Percentiles rank a stretch among this genome's conserved stretches.
phyloP scores from a whole-genome alignment of 345 rosid genomes.

The Acer campestre region DNA sequence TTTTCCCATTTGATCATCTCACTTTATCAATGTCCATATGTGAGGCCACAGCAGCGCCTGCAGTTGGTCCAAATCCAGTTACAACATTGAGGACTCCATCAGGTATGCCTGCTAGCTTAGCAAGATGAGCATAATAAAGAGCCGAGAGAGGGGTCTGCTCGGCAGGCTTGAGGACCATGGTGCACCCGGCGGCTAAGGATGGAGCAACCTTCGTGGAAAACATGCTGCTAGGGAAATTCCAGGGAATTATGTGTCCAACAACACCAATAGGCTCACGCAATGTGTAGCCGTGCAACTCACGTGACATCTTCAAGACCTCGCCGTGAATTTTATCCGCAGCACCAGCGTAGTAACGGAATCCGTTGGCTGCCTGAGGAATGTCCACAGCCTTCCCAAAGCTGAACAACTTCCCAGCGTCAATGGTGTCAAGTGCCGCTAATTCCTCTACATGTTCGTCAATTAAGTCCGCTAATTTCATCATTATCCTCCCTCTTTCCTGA shows the following conservation, averaged over 20 bases:
- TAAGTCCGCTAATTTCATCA: conserved; percentile 65
- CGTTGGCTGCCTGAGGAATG: conserved; percentile 42
- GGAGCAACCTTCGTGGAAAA: conserved; percentile 73
- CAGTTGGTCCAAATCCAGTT: conserved; percentile 70
- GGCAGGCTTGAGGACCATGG: conserved; percentile 83
- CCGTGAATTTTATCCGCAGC: conserved; percentile 95
- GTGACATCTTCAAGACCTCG: conserved; percentile 60
- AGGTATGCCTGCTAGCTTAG: conserved; percentile 61
- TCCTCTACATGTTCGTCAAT: conserved; percentile 66
- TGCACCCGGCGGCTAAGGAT: conserved; percentile 85
- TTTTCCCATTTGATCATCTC: background rate
- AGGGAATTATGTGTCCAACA: conserved; percentile 75
- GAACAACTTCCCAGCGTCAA: conserved; percentile 72
- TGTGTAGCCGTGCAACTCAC: conserved; percentile 64
- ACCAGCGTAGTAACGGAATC: conserved; percentile 74
- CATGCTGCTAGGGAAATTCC: conserved; percentile 77
- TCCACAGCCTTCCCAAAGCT: conserved; percentile 40
- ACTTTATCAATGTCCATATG: conserved; percentile 93
- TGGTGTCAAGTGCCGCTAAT: conserved; percentile 63
- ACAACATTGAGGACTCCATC: conserved; percentile 85
- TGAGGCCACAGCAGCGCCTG: conserved; percentile 75
- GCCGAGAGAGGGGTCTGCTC: conserved; percentile 95
- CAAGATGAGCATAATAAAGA: conserved; percentile 63
- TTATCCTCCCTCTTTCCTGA: conserved; percentile 67
- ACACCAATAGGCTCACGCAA: conserved; percentile 84